Conservation (phyloP, 2,329 filamentous ascomycete species). For the Microdochium paspali region DNA sequence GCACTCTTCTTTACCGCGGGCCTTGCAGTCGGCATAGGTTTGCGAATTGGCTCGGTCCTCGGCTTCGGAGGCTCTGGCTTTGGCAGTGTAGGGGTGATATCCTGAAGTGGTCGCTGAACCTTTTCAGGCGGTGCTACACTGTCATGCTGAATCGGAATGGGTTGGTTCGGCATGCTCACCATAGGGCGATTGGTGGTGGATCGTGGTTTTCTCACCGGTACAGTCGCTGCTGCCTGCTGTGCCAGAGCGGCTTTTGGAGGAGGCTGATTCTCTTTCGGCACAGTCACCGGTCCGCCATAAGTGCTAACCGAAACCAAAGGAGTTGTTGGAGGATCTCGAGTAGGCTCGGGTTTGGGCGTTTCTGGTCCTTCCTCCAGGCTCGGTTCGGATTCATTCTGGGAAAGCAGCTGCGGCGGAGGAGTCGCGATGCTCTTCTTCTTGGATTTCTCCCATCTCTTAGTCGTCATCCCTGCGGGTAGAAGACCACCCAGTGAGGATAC, state of each 20-base stretch:
- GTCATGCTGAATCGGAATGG: not conserved
- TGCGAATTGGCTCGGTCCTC: too few relatives aligned
- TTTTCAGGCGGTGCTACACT: not conserved
- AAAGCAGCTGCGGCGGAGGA: not conserved
- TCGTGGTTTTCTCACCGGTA: not conserved
- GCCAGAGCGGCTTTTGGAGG: not conserved
- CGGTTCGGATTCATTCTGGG: not conserved
- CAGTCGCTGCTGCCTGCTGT: not conserved
- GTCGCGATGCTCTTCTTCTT: not conserved
- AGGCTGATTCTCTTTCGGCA: not conserved
- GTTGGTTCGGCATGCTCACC: not conserved
- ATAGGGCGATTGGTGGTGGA: not conserved
- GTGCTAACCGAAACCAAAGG: too few relatives aligned
- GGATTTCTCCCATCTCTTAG: not conserved
- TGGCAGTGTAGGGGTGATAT: too few relatives aligned
- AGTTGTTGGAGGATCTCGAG: too few relatives aligned
- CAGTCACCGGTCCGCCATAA: too few relatives aligned
- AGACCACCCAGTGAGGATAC: not conserved
- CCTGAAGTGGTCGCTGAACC: not conserved
- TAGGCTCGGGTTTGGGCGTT: too few relatives aligned
- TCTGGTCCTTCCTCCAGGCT: too few relatives aligned
- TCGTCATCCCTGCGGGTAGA: not conserved
- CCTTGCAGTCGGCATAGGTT: too few relatives aligned
- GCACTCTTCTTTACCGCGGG: too few relatives aligned
- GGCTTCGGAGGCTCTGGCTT: too few relatives aligned